Base-by-base conservation (phyloP, 768 basidiomycete species). In the Hebeloma cylindrosporum region DNA sequence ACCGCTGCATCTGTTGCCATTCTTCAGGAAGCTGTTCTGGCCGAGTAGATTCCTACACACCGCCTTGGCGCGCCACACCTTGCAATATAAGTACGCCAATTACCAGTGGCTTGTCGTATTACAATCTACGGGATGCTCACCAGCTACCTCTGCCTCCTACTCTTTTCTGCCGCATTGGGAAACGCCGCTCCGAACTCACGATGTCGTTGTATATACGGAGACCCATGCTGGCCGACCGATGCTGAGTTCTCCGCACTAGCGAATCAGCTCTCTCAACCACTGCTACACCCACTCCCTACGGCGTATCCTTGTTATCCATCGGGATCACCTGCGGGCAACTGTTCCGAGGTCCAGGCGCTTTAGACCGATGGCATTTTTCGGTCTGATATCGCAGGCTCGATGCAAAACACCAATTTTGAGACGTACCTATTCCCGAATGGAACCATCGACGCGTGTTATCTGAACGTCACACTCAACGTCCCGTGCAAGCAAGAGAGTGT, bases 401-500 rank as follows among this genome's bases (percentile, higher is more conserved):
- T 72, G 63, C 64, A 75, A 38, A 35, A 53, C 4, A 36, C 51
- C 16, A 64, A 62, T 39, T 61, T 58, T 34, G 64, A 65, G 37
- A 56, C 56, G 2, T 69, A 54, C 43, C 51, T 59, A 1, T 71
- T 63, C n/a, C 49, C 30, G 14, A 77, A 75, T 52, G 75, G 70
- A 23, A 77, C 72, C 32, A 72, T 77, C 35, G 70, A 70, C 48
- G 70, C 66, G 1, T 83, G 80, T 67, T 78, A 75, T 27, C 46
- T 79, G 31, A 70, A 80, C 43, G 71, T 69, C 0, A 58, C 63
- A 0, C 52, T 72, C 0, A 70, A 67, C 3, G 33, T 63, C 13
- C 64, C 70, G 5, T 78, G 75, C 45, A 55, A 59, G 1, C 75
- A 74, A 50, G 75, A 74, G 11, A 69, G 66, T 32, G 63, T 76